Evolutionary conservation across 306 rosid species (phyloP).

Genomic region (Hippophae gyantsensis): DNA sequence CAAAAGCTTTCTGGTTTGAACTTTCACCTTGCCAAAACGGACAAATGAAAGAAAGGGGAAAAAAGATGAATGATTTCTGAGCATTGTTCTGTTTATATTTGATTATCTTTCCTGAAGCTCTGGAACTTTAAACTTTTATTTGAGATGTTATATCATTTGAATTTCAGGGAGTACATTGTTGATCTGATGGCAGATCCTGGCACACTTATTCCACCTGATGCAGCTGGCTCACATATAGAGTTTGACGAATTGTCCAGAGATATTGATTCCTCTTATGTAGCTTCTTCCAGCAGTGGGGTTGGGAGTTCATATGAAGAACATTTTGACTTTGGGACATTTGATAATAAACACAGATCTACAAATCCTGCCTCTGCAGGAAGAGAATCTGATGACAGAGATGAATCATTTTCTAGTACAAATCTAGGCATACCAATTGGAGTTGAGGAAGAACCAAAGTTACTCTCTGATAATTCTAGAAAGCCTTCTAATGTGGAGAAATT

Average conservation of each 20-base stretch:
- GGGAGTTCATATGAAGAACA: constrained; percentile 69
- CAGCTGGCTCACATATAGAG: constrained; percentile 51
- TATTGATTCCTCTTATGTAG: constrained; percentile 61
- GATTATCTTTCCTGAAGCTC: constrained; percentile 10
- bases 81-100: constrained; percentile 10
- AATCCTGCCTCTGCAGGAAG: constrained; percentile 32
- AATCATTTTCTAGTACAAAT: constrained; percentile 12
- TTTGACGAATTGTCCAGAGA: constrained; percentile 67
- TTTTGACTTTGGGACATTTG: constrained; percentile 42
- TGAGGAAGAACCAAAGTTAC: constrained; percentile 33
- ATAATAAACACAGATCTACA: constrained; percentile 34
- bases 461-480: constrained; percentile 24
- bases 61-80: background rate
- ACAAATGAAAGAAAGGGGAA: too few species aligned
- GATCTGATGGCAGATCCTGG: constrained; percentile 99
- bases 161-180: constrained; percentile 95
- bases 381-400: constrained; percentile 39
- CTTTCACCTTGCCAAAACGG: too few species aligned
- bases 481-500: constrained; percentile 37
- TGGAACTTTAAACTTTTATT: constrained; percentile 17
- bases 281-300: constrained; percentile 73
- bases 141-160: constrained; percentile 25
- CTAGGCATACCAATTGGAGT: constrained; percentile 17
- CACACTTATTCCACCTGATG: constrained; percentile 87
- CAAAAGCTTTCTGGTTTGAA: too few species aligned